Conservation (phyloP, 345 rosid species). For the Cardamine occulta region DNA sequence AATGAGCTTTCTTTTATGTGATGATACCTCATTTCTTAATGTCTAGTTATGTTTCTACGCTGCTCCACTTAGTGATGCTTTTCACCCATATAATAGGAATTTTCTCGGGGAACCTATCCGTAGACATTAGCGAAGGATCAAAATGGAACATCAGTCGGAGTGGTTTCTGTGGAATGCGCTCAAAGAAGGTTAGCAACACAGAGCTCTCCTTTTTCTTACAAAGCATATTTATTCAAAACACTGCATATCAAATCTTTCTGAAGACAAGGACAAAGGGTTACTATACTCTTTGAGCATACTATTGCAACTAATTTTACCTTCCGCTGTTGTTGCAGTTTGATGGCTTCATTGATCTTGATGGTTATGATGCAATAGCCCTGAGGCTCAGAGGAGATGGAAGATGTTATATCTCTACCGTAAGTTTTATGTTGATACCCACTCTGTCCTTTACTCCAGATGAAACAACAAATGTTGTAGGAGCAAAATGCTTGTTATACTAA, state of each 20-base stretch:
- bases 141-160: conserved; percentile 82
- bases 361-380: conserved; percentile 84
- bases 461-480: conserved; percentile 12
- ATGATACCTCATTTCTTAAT: neutral
- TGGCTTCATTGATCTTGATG: conserved; percentile 88
- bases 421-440: conserved; percentile 40
- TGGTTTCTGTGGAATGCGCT: conserved; percentile 97
- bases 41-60: neutral
- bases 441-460: conserved; percentile 5
- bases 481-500: conserved; percentile 3
- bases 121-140: conserved; percentile 68
- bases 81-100: conserved; percentile 50
- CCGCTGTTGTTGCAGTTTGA: conserved; percentile 64
- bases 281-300: neutral
- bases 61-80: conserved; percentile 21
- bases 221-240: neutral
- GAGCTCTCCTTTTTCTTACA: conserved; percentile 6
- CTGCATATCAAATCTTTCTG: neutral
- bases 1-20: neutral
- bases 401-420: conserved; percentile 89
- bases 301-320: conserved; percentile 8
- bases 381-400: conserved; percentile 95
- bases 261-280: conserved; percentile 9
- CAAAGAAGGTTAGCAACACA: conserved; percentile 68
- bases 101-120: conserved; percentile 86